These are phyloP conservation scores for Boletellus ananas DNA, from an alignment of 768 basidiomycete species.

Conservation along the genomic window DNA sequence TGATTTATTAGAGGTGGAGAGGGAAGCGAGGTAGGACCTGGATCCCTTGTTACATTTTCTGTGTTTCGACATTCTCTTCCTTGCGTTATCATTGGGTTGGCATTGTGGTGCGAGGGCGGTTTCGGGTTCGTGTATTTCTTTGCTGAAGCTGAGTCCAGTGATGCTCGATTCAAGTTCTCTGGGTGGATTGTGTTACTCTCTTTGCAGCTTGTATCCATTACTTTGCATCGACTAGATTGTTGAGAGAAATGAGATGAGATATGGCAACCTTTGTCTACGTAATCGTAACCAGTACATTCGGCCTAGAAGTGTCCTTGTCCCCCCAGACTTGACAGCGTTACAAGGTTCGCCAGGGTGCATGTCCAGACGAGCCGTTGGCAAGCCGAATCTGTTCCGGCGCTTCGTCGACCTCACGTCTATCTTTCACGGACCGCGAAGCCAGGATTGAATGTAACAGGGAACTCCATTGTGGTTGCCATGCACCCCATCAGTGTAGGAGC, in stretches of 20 bases:
- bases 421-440: not conserved
- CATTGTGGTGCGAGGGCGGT: not conserved
- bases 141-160: not conserved
- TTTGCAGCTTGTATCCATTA: slow-evolving; percentile 10
- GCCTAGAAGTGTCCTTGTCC: too few relatives aligned
- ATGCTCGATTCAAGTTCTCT: not conserved
- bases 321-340: too few relatives aligned
- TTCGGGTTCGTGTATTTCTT: too few relatives aligned
- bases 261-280: too few relatives aligned
- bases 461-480: not conserved
- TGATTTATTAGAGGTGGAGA: slow-evolving; percentile 48
- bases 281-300: too few relatives aligned
- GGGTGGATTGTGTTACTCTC: not conserved
- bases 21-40: slow-evolving; percentile 15
- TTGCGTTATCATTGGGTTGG: not conserved
- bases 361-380: too few relatives aligned
- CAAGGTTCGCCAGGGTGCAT: too few relatives aligned
- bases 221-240: too few relatives aligned
- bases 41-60: not conserved
- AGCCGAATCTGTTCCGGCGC: too few relatives aligned
- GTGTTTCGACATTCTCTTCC: not conserved
- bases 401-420: too few relatives aligned
- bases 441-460: not conserved
- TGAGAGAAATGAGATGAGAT: too few relatives aligned
- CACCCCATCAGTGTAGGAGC: not conserved